Evolutionary conservation across 768 basidiomycete genomes (phyloP), one percentile per base, ranked within the genome.

Genomic region (Boletus subparvulus): DNA sequence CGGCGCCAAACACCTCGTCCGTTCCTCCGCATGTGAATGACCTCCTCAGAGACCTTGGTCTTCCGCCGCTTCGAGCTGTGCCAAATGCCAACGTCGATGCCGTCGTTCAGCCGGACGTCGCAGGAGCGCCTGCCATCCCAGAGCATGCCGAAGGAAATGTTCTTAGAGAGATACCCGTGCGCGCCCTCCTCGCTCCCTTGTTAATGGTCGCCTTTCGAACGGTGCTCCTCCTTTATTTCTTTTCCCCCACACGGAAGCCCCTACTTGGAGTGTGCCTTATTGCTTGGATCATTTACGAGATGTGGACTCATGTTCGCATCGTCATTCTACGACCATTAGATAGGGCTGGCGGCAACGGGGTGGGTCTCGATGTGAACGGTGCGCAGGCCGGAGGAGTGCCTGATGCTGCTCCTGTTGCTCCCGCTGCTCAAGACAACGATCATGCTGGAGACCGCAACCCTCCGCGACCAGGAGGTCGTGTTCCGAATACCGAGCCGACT

Each of bases 281-380:
- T 24, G 81, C 77, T 3, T 90, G 87, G 87, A 82, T 88, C 69
- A 53, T 86, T 26, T 91, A 88, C 67, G 89, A 91, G 69, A 83
- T 87, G 35, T 89, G 87, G 87, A 81, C 80, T 50, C 85, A 85
- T 26, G 79, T 90, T 55, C 79, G 85, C 39, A 78, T 70, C 33
- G 72, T 75, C 41, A 59, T 80, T 21, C 60, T 73, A 71, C 62
- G 81, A 64, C 47, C 64, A 77, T 30, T 64, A 47, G 67, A 70
- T 35, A 78, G 75, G 56, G 74, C 71, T 46, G 59, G 57, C 28
- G 58, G 59, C 14, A 64, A 67, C 50, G 67, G 50, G 9, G 69
- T 61, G 16, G 64, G 44, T n/a, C 59, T 24, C 26, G 64, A 61
- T 46, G 61, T 39, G 36, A 65, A 70, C 37, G 65, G 56, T 46